Evolutionary conservation across 805 yeast species (phyloP).

Genomic region (Candida sakaeoensis): DNA sequence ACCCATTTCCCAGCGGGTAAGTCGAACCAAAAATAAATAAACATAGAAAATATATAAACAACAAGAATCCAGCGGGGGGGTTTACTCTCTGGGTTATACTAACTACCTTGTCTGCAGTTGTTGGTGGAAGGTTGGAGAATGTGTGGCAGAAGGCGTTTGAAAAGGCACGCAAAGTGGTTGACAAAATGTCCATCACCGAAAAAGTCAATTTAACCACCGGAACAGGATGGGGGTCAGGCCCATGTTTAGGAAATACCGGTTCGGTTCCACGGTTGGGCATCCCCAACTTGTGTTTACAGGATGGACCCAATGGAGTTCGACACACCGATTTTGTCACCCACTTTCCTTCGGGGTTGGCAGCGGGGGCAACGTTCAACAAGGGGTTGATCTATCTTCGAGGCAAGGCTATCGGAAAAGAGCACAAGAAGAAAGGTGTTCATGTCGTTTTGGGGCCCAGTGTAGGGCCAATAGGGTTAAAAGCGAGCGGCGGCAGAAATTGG

Average conservation of each 20-base stretch:
- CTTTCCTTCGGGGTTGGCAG: slow-evolving; percentile 57
- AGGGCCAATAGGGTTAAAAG: slow-evolving; percentile 61
- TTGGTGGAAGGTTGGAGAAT: slow-evolving; percentile 46
- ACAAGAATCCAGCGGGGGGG: no score
- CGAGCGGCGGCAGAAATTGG: slow-evolving; percentile 64
- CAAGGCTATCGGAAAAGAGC: slow-evolving; percentile 54
- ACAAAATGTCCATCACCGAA: slow-evolving; percentile 53
- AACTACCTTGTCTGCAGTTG: slow-evolving; percentile 16
- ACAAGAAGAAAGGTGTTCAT: slow-evolving; percentile 51
- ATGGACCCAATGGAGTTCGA: slow-evolving; percentile 61
- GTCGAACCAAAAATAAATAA: slow-evolving; percentile 14
- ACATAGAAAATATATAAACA: no score
- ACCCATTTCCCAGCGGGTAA: slow-evolving; percentile 38
- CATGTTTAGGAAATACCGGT: slow-evolving; percentile 61
- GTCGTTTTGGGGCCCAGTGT: slow-evolving; percentile 53
- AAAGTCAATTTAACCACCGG: slow-evolving; percentile 64
- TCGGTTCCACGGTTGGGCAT: slow-evolving; percentile 52
- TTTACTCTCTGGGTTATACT: no score
- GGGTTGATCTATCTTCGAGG: slow-evolving; percentile 51
- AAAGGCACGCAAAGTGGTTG: slow-evolving; percentile 52
- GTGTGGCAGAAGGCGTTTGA: slow-evolving; percentile 58
- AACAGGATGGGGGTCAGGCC: slow-evolving; percentile 61
- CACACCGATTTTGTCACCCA: slow-evolving; percentile 53
- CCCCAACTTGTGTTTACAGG: slow-evolving; percentile 55
- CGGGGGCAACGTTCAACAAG: slow-evolving; percentile 55